Percentiles rank a stretch among this genome's conserved stretches.
Conservation (phyloP, 2,329 filamentous ascomycete species). For the Cladosporium sp. region DNA sequence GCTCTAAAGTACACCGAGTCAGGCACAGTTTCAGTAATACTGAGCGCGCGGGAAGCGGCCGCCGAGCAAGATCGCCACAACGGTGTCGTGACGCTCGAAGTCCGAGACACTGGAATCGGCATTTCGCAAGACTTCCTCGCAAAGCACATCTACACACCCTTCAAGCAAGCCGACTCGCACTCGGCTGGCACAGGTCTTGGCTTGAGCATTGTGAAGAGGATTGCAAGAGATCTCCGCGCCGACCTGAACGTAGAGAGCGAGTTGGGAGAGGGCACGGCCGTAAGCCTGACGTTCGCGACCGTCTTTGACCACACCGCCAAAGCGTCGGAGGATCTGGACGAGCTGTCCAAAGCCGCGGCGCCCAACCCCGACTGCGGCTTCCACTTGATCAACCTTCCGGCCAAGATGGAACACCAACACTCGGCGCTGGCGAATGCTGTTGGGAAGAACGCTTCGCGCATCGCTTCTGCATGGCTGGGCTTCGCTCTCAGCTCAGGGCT, state of each 20-base stretch:
- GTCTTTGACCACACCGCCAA: not conserved
- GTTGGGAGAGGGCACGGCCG: slow-evolving; percentile 19
- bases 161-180: slow-evolving; percentile 30
- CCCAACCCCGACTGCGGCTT: not conserved
- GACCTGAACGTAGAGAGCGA: slow-evolving; percentile 25
- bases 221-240: slow-evolving; percentile 24
- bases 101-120: slow-evolving; percentile 30
- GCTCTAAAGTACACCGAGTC: no score
- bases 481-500: not conserved
- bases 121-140: slow-evolving; percentile 28
- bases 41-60: no score
- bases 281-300: slow-evolving; percentile 7
- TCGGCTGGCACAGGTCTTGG: slow-evolving; percentile 31
- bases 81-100: slow-evolving; percentile 9
- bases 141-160: slow-evolving; percentile 28
- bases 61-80: no score
- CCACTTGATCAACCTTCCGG: not conserved
- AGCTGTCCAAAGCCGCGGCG: not conserved
- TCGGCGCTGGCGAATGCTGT: not conserved
- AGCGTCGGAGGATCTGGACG: not conserved
- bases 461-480: slow-evolving; percentile 3
- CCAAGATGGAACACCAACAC: not conserved
- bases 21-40: no score
- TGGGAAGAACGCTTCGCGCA: not conserved
- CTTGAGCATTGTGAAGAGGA: slow-evolving; percentile 29